Conservation (phyloP, 202 grass and related monocot genomes). For the Brachypodium distachyon region DNA sequence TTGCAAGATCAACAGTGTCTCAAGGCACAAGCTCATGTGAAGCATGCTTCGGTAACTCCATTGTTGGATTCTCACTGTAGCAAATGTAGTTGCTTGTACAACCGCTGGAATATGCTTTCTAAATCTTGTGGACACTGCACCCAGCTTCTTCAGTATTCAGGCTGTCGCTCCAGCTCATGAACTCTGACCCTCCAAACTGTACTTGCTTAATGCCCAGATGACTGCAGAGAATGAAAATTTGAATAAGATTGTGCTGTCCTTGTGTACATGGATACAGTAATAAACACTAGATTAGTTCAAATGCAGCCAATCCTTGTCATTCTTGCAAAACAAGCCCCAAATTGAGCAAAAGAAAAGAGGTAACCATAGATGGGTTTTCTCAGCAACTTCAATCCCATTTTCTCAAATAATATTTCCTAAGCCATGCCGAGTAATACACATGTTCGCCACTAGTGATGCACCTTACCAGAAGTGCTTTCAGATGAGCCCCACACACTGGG, state of each 20-base stretch:
- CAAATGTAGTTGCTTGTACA: constrained; percentile 7
- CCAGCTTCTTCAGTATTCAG: constrained; percentile 69
- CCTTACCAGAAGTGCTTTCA: background rate
- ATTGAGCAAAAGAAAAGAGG: background rate
- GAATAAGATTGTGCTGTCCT: constrained; percentile 19
- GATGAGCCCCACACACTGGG: background rate
- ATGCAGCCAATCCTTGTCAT: background rate
- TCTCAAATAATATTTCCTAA: background rate
- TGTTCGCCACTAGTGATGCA: background rate
- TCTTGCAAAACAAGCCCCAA: background rate
- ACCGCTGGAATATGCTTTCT: constrained; percentile 9
- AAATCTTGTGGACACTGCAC: constrained; percentile 70
- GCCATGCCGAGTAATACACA: background rate
- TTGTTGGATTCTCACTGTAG: background rate
- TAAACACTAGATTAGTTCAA: background rate
- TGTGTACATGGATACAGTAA: background rate
- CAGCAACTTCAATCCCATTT: background rate
- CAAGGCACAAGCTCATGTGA: background rate
- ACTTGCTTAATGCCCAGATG: constrained; percentile 90
- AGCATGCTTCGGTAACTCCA: background rate
- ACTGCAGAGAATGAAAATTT: constrained; percentile 30
- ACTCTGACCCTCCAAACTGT: constrained; percentile 71
- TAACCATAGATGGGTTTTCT: background rate
- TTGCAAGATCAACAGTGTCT: background rate
- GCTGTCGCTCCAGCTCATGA: constrained; percentile 69